Base-by-base conservation (phyloP, 1,139 yeast species). In the Candida neerlandica region DNA sequence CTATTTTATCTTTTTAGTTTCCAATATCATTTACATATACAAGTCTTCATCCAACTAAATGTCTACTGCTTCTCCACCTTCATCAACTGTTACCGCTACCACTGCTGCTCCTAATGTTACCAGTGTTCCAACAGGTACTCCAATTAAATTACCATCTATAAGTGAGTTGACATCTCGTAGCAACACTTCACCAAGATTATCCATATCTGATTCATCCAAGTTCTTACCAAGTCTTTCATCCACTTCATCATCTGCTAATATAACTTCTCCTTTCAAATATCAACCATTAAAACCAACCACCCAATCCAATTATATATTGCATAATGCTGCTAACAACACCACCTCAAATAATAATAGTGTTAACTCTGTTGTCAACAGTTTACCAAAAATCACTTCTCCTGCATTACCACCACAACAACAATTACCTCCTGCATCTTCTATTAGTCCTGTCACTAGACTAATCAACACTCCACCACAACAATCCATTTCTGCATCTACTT, bases 101-200 rank as follows among this genome's bases (percentile, higher is more conserved):
- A 43, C 52, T 30, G 35, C 47, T 9, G 14, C 42, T 11, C 16
- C 42, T 35, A 37, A 45, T 10, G 43, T 50, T 23, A 43, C 48
- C 11, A 33, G 52, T 10, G 42, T 51, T 32, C 37, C 49, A 7
- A 30, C 44, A 9, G 16, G 49, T n/a, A 41, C 44, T 16, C 38
- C 51, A 49, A 53, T 69, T 37, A 66, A 61, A 52, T 64, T 71
- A 54, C 75, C 76, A 14, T 66, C 74, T 4, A 70, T 71, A 45
- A 65, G 62, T 52, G 75, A 71, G 52, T 63, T 71, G 55, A 69
- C 75, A n/a, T 42, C 56, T 19, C 48, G 48, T 19, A 44, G 19
- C 34, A 37, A 43, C 35, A 14, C 37, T 33, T 16, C 51, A 37
- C 55, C 55, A 26, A 52, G 52, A 43, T 46, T 48, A 5, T 32